These are phyloP conservation scores for Triangularia setosa DNA, from an alignment of 2,329 filamentous ascomycete genomes.

Conservation along the genomic window DNA sequence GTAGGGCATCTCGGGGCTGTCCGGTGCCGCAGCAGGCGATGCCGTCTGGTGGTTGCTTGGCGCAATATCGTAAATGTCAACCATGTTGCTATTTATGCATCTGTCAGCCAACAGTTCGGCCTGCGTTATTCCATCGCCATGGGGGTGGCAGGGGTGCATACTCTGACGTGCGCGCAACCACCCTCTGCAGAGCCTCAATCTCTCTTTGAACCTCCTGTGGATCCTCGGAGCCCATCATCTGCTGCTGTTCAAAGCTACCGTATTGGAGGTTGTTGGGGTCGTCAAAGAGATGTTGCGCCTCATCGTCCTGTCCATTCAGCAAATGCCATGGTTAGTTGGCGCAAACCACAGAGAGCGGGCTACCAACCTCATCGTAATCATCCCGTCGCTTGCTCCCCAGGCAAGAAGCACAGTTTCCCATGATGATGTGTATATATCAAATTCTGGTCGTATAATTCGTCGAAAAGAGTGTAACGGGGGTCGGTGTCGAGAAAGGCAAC, in stretches of 20 bases:
- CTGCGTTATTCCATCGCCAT: slow-evolving; percentile 1
- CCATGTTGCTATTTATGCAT: slow-evolving; percentile 51
- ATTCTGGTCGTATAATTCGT: background rate
- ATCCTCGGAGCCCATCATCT: slow-evolving; percentile 52
- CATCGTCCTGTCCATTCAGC: slow-evolving; percentile 46
- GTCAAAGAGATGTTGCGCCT: slow-evolving; percentile 57
- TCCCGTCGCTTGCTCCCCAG: slow-evolving; percentile 50
- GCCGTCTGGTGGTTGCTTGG: slow-evolving; percentile 41
- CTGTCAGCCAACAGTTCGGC: slow-evolving; percentile 23
- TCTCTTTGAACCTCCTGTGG: slow-evolving; percentile 61
- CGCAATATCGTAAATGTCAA: slow-evolving; percentile 64
- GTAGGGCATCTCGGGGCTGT: slow-evolving; percentile 29
- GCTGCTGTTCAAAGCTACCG: slow-evolving; percentile 51
- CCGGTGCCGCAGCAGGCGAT: slow-evolving; percentile 25
- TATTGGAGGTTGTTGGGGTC: slow-evolving; percentile 58
- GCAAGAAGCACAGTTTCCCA: slow-evolving; percentile 61
- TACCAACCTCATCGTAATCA: slow-evolving; percentile 51
- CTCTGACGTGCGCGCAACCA: slow-evolving; percentile 63
- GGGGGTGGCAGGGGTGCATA: slow-evolving; percentile 33
- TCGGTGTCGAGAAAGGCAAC: slow-evolving; percentile 4
- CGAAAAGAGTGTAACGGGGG: slow-evolving; percentile 4
- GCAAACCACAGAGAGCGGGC: background rate
- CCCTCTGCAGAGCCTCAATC: slow-evolving; percentile 60
- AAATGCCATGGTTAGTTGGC: slow-evolving; percentile 13
- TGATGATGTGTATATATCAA: slow-evolving; percentile 29